These are phyloP conservation scores for Clonostachys rhizophaga DNA, from an alignment of 2,329 filamentous ascomycete genomes.

Conservation along the genomic window DNA sequence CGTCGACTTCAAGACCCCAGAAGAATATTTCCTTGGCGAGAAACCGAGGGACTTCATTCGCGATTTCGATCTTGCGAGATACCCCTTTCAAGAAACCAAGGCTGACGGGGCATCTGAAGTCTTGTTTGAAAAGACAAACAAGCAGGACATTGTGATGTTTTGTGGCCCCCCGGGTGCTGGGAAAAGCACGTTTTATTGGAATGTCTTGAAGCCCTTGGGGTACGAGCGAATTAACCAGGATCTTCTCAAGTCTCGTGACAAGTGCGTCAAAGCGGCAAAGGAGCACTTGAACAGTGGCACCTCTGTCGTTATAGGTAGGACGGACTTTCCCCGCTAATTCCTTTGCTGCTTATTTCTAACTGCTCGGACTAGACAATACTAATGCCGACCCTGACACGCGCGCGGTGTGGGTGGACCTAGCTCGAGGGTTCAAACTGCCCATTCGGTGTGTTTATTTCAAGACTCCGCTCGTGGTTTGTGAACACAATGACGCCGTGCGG, in stretches of 20 bases:
- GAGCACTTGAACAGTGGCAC: conserved; percentile 58
- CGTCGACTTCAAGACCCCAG: conserved; percentile 77
- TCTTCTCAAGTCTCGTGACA: conserved; percentile 67
- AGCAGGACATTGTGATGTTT: conserved; percentile 75
- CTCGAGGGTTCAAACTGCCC: conserved; percentile 63
- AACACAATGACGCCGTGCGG: conserved; percentile 86
- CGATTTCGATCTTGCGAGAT: conserved; percentile 65
- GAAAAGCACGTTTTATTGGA: conserved; percentile 89
- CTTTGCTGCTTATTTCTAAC: conserved; percentile 5
- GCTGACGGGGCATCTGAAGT: conserved; percentile 18
- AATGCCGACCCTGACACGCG: conserved; percentile 79
- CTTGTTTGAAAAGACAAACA: conserved; percentile 55
- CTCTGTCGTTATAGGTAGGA: conserved; percentile 74
- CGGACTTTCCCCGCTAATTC: conserved; percentile 2
- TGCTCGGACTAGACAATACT: conserved; percentile 73
- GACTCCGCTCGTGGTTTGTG: conserved; percentile 61
- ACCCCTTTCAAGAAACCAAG: conserved; percentile 33
- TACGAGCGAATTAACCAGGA: conserved; percentile 92
- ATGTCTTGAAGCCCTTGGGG: conserved; percentile 67
- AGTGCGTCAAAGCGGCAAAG: conserved; percentile 67
- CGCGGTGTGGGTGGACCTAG: conserved; percentile 73
- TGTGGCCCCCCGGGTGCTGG: conserved; percentile 86
- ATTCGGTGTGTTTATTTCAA: conserved; percentile 86
- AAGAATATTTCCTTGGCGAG: conserved; percentile 82
- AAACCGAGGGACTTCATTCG: conserved; percentile 60